These are phyloP conservation scores for Aspergillus ustus DNA, from an alignment of 2,329 filamentous ascomycete species.

Conservation along the genomic window DNA sequence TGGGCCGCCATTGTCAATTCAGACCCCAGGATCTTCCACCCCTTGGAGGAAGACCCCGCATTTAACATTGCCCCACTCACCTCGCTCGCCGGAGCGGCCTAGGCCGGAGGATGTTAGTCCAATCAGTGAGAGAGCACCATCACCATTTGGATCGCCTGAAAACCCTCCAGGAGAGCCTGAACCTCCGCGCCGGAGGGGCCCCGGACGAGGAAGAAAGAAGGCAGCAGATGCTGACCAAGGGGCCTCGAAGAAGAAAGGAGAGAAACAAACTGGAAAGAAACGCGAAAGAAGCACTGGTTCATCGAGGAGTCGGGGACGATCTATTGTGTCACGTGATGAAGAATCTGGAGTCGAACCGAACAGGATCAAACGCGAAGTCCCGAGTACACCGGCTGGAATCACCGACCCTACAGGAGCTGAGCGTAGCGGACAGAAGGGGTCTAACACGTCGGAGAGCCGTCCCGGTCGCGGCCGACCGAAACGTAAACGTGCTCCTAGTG, in stretches of 20 bases:
- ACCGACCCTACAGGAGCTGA: slow-evolving; percentile 39
- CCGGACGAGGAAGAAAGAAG: slow-evolving; percentile 27
- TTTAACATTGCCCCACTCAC: slow-evolving; percentile 39
- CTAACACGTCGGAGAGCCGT: slow-evolving; percentile 30
- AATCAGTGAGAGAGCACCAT: slow-evolving; percentile 49
- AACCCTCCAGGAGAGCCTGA: slow-evolving; percentile 30
- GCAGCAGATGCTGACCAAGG: slow-evolving; percentile 25
- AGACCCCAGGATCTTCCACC: slow-evolving; percentile 46
- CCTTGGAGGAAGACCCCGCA: slow-evolving; percentile 49
- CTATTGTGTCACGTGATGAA: slow-evolving; percentile 41
- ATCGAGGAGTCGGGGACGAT: slow-evolving; percentile 43
- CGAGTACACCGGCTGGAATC: slow-evolving; percentile 40
- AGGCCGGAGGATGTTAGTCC: slow-evolving; percentile 51
- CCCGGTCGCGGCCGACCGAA: slow-evolving; percentile 38
- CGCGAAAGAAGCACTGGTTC: slow-evolving; percentile 42
- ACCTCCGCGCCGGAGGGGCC: slow-evolving; percentile 27
- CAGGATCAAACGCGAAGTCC: slow-evolving; percentile 40
- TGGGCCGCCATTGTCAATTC: slow-evolving; percentile 40
- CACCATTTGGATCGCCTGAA: slow-evolving; percentile 38
- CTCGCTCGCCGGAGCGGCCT: slow-evolving; percentile 46
- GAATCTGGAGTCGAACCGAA: slow-evolving; percentile 29
- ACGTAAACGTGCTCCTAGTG: slow-evolving; percentile 46
- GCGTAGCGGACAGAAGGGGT: slow-evolving; percentile 35
- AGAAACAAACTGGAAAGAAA: slow-evolving; percentile 32
- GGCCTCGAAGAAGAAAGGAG: slow-evolving; percentile 29